A percentile compares a stretch with the other conserved stretches of the same genome.
phyloP scores from a whole-genome alignment of 2,329 filamentous ascomycete species.

The Neophaeococcomyces aloes region DNA sequence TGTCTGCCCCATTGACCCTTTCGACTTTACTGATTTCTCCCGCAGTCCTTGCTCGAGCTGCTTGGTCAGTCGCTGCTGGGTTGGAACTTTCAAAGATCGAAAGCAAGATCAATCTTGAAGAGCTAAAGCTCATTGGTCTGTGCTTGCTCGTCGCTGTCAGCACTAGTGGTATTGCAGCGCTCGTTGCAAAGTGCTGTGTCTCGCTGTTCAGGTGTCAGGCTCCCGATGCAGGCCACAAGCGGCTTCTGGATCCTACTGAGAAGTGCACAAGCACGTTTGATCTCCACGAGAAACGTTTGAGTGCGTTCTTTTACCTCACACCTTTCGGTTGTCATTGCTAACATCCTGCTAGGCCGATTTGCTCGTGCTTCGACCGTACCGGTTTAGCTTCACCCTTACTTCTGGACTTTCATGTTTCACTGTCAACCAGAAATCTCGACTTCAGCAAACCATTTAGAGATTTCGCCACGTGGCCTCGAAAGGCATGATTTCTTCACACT shows the following conservation, averaged over 20 bases:
- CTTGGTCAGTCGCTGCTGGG: conserved; percentile 1
- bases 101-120: not conserved
- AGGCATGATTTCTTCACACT: not conserved
- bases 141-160: conserved; percentile 1
- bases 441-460: not conserved
- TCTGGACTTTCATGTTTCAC: not conserved
- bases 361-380: not conserved
- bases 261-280: not conserved
- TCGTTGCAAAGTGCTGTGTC: not conserved
- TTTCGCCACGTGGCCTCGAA: not conserved
- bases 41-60: conserved; percentile 1
- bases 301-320: too few species aligned
- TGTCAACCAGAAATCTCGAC: not conserved
- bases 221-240: not conserved
- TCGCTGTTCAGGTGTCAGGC: not conserved
- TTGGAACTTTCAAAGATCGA: not conserved
- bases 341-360: not conserved
- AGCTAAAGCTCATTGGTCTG: not conserved
- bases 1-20: not conserved
- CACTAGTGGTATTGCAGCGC: not conserved
- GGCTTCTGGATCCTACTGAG: not conserved
- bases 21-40: not conserved
- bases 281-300: too few species aligned
- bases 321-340: not conserved
- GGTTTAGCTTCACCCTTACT: not conserved